Percentiles rank a stretch among this genome's conserved stretches.
Evolutionary conservation across 2,329 filamentous ascomycete genomes (phyloP).

Genomic region (Xylariaceae sp.): DNA sequence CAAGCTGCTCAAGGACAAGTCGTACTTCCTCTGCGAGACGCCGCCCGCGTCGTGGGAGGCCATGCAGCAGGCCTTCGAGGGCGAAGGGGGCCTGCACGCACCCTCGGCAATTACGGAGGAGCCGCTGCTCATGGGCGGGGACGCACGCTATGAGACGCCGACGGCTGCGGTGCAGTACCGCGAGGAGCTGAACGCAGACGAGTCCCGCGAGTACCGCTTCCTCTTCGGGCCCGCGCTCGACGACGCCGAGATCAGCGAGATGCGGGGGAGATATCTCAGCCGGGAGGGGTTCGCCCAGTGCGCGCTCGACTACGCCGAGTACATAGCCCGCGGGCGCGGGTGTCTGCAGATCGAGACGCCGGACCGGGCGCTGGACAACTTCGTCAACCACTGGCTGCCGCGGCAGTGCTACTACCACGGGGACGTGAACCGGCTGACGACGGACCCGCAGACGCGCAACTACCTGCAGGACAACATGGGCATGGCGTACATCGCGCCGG

Average conservation of each 20-base stretch:
- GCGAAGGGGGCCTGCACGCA: conserved; percentile 46
- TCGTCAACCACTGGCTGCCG: conserved; percentile 52
- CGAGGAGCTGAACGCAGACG: conserved; percentile 29
- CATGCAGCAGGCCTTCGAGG: conserved; percentile 44
- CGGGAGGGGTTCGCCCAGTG: conserved; percentile 38
- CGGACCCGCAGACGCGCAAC: conserved; percentile 52
- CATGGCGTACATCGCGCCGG: conserved; percentile 48
- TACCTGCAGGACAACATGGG: conserved; percentile 56
- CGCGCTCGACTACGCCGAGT: conserved; percentile 39
- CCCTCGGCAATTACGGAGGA: conserved; percentile 35
- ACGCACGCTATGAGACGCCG: conserved; percentile 49
- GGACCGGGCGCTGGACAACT: conserved; percentile 47
- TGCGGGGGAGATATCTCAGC: conserved; percentile 41
- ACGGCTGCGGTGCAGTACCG: conserved; percentile 47
- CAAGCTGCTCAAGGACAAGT: conserved; percentile 49
- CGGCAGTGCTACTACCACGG: conserved; percentile 53
- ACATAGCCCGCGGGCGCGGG: conserved; percentile 42
- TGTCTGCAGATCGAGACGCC: conserved; percentile 46
- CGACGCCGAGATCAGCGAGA: conserved; percentile 38
- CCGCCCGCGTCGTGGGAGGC: conserved; percentile 45
- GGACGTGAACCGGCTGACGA: conserved; percentile 50
- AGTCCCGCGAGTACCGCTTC: conserved; percentile 42
- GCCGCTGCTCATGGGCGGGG: conserved; percentile 32
- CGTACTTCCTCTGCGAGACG: conserved; percentile 48
- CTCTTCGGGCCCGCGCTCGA: conserved; percentile 48